Evolutionary conservation across 164 flowering plant species (phyloP).

Genomic region (Dillenia turbinata): DNA sequence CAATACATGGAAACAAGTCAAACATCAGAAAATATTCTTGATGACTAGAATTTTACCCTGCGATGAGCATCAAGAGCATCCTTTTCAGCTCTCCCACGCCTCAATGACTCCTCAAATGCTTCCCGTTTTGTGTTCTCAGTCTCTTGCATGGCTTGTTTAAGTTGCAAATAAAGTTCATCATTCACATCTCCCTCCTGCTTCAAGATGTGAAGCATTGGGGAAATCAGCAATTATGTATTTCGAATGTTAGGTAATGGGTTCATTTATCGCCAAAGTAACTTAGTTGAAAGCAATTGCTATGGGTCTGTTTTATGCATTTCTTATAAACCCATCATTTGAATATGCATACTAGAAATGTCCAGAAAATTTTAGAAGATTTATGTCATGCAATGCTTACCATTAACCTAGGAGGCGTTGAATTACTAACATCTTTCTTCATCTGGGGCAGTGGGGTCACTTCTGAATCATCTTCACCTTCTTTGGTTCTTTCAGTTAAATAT

Average conservation of each 20-base stretch:
- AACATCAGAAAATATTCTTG: too few species aligned
- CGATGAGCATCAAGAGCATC: conserved; percentile 56
- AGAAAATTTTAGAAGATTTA: background rate
- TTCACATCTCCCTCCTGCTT: conserved; percentile 38
- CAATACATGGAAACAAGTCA: background rate
- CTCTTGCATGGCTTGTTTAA: conserved; percentile 48
- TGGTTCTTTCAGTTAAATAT: conserved; percentile 13
- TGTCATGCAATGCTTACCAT: conserved; percentile 22
- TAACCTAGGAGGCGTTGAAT: conserved; percentile 31
- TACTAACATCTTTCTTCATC: conserved; percentile 9
- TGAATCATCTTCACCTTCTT: conserved; percentile 14
- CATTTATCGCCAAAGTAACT: background rate
- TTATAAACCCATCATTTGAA: background rate
- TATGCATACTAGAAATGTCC: background rate
- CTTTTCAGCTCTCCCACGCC: conserved; percentile 62
- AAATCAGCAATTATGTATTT: background rate
- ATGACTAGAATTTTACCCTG: conserved; percentile 30
- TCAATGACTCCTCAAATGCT: conserved; percentile 55
- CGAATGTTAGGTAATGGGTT: background rate
- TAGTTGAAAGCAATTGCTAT: background rate
- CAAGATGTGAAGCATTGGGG: conserved; percentile 2
- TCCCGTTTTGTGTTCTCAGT: conserved; percentile 41
- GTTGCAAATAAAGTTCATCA: conserved; percentile 39
- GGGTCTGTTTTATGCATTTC: background rate
- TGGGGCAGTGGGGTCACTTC: conserved; percentile 2